Evolutionary conservation across 2,329 filamentous ascomycete species (phyloP).

Genomic region (Alternaria brassicae): DNA sequence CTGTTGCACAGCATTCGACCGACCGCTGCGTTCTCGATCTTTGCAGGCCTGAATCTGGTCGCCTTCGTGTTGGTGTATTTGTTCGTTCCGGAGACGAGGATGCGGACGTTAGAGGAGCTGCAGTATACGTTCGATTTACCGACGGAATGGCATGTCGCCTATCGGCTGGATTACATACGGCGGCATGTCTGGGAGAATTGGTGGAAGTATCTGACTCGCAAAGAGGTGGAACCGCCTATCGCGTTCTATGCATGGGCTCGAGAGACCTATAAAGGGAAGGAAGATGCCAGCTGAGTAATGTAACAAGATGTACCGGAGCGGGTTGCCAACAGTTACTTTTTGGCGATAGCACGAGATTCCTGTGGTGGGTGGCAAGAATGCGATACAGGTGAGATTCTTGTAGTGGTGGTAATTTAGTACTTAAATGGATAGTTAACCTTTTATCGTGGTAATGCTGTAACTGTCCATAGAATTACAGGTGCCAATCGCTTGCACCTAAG

Average conservation of each 20-base stretch:
- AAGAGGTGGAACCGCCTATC: conserved; percentile 22
- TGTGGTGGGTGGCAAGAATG: not conserved
- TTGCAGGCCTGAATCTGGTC: conserved; percentile 40
- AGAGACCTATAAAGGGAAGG: conserved; percentile 10
- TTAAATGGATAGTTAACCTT: not conserved
- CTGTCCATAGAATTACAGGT: not conserved
- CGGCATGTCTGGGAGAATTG: conserved; percentile 24
- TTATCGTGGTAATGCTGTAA: not conserved
- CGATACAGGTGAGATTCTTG: not conserved
- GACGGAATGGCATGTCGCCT: conserved; percentile 29
- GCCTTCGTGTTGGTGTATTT: conserved; percentile 39
- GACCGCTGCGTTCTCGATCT: conserved; percentile 48
- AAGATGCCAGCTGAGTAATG: not conserved
- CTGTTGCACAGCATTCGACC: conserved; percentile 40
- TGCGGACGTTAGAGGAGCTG: conserved; percentile 34
- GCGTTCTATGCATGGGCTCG: conserved; percentile 32
- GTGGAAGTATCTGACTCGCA: conserved; percentile 24
- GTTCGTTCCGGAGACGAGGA: conserved; percentile 37
- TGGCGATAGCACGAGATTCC: not conserved
- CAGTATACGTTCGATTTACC: conserved; percentile 34
- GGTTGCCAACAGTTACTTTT: not conserved
- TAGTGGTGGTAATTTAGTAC: not conserved
- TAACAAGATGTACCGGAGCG: not conserved
- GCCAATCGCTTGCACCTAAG: not conserved
- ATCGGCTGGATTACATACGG: conserved; percentile 23